phyloP scores from a whole-genome alignment of 1,139 yeast species.

The Lodderomyces elongisporus region DNA sequence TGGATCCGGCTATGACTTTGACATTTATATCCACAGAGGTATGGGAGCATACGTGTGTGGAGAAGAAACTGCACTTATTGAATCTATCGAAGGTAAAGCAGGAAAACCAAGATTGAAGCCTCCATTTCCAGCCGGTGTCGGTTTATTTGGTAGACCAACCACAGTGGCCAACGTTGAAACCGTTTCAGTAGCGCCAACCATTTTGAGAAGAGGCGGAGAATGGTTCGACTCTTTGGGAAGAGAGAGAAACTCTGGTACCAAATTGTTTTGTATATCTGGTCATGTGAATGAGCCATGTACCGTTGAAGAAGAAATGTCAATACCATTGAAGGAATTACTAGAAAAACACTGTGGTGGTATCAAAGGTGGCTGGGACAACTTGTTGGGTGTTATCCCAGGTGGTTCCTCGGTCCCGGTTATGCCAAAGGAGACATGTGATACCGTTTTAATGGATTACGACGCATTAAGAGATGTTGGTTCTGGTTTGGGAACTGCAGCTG shows the following conservation, averaged over 20 bases:
- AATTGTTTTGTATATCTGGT: constrained; percentile 80
- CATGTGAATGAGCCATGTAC: constrained; percentile 90
- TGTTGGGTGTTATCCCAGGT: constrained; percentile 82
- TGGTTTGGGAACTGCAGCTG: constrained; percentile 90
- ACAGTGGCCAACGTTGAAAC: constrained; percentile 89
- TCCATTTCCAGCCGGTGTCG: constrained; percentile 92
- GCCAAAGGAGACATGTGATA: constrained; percentile 61
- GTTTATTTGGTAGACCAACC: constrained; percentile 83
- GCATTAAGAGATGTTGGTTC: constrained; percentile 80
- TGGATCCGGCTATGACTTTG: constrained; percentile 81
- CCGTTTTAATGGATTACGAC: constrained; percentile 78
- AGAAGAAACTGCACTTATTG: constrained; percentile 85
- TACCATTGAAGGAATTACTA: constrained; percentile 71
- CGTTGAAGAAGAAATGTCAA: constrained; percentile 90
- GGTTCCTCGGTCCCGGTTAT: constrained; percentile 83
- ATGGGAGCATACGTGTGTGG: constrained; percentile 93
- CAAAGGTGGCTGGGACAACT: constrained; percentile 87
- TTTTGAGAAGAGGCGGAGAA: constrained; percentile 80
- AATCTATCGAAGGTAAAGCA: constrained; percentile 84
- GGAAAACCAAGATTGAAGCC: constrained; percentile 92
- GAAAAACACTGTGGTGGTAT: constrained; percentile 90
- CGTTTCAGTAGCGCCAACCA: constrained; percentile 83
- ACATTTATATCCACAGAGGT: constrained; percentile 79
- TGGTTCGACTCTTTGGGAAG: constrained; percentile 84
- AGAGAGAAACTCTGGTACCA: constrained; percentile 77